Base-by-base conservation (phyloP, 805 yeast species). In the Yamadazyma sp. region DNA sequence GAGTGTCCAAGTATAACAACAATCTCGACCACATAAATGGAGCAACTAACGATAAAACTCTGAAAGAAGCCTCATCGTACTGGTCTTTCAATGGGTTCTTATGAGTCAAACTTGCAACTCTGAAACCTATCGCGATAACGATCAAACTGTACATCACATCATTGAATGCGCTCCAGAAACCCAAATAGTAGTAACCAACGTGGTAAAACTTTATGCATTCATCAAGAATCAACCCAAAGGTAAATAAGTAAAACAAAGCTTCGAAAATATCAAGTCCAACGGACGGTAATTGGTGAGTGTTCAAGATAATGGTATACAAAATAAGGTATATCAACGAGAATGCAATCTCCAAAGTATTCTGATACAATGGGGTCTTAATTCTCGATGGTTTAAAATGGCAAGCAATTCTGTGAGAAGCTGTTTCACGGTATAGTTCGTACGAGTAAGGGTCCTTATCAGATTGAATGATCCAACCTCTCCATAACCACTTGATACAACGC, bases 381-480 rank as follows among this genome's bases (percentile, higher is more conserved):
- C 96, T 70, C 36, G 82, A 87, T 0, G 95, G 91, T 48, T 82
- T 80, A 49, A 85, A 86, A 59, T 88, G 96, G 3, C 73, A 59
- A 37, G 60, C 46, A 41, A 84, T 64, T 10, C 70, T 64, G 4
- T 78, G 64, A 16, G 80, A 77, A 1, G 78, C 69, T 10, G 80
- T 74, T 0, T 78, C 79, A 44, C 71, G 74, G 57, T 82, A 86
- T 39, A 81, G 53, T 17, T 77, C 80, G 50, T 83, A 88, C 11
- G 80, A 78, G 16, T 75, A 71, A 5, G 93, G 86, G 53, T 86
- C 87, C 10, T 57, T 59, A 9, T 80, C 76, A 15, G 83, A 75
- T 60, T 87, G 95, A 35, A 84, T 72, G 45, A 88, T 84, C 95
- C 95, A 86, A 19, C 96, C 96, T 40, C 90, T 68, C 96, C 96